Evolutionary conservation across 768 basidiomycete genomes (phyloP), one percentile per base, ranked within the genome.

Genomic region (Tephrocybe sp.): DNA sequence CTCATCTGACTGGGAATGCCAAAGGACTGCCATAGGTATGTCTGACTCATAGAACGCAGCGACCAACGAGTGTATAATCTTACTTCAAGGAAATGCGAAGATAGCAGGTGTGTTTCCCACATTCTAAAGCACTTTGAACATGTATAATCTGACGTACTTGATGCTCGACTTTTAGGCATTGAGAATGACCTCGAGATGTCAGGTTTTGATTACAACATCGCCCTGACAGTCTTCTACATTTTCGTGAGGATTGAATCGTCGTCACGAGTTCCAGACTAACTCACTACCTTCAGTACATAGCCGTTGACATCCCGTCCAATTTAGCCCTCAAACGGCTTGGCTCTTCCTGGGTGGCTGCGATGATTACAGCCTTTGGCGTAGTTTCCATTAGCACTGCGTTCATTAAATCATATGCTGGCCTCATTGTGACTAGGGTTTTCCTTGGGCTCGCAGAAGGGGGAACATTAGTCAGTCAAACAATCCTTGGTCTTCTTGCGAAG

Each of bases 171-270:
- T 18, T 45, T 23, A 62, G 61, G 61, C 15, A 58, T 71, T 28
- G 68, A 70, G 48, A 63, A 63, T 49, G 70, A 71, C 50, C 64
- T 71, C 5, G 65, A 66, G 15, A 67, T 71, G 66, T 50, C 47
- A 5, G 69, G 69, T 3, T 67, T 66, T 38, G 67, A 71, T 45
- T 71, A 68, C 41, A 70, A 72, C 45, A 62, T 68, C 26, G 67
- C 68, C 11, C 58, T 72, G 3, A 71, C 71, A 7, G 47, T 70
- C 10, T 71, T 72, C 55, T 72, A 71, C 39, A 54, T 69, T 44
- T 62, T 60, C 32, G 61, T 60, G 24, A 36, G 50, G 40, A 20
- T 3, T 25, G 4, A 15, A 28, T n/a, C 10, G 28, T 28, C 18
- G 7, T 4, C 34, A 36, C 15, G 7, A 46, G n/a, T n/a, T 4